These are phyloP conservation scores for Tulasnella sp. DNA, from an alignment of 768 basidiomycete genomes.

Conservation along the genomic window DNA sequence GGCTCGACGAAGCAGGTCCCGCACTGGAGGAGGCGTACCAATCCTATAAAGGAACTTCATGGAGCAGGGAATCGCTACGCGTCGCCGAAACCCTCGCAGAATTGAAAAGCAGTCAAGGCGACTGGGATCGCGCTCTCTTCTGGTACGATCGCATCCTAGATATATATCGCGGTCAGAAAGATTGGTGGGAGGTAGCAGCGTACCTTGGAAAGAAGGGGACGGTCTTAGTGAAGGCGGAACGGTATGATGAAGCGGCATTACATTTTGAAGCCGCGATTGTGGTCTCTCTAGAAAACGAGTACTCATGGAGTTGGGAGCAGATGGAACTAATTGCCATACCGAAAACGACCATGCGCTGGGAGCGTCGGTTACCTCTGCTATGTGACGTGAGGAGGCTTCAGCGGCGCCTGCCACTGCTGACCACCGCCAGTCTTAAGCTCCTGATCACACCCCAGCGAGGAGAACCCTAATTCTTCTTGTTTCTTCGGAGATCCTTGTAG, in stretches of 20 bases:
- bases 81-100: not conserved
- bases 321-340: not conserved
- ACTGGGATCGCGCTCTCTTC: not conserved
- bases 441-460: not conserved
- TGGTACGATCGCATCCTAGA: not conserved
- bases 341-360: not conserved
- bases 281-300: not conserved
- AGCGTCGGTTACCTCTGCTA: not conserved
- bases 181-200: not conserved
- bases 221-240: not conserved
- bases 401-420: not conserved
- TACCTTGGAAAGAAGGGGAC: not conserved
- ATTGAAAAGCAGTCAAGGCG: not conserved
- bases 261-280: not conserved
- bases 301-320: not conserved
- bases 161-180: not conserved
- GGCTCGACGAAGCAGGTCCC: not conserved
- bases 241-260: not conserved
- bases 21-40: not conserved
- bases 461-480: not conserved
- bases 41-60: not conserved
- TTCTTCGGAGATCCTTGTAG: not conserved
- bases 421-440: not conserved
- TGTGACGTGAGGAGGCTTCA: not conserved
- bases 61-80: not conserved